Evolutionary conservation across 2,329 filamentous ascomycete species (phyloP).

Genomic region (Sporothrix luriei): DNA sequence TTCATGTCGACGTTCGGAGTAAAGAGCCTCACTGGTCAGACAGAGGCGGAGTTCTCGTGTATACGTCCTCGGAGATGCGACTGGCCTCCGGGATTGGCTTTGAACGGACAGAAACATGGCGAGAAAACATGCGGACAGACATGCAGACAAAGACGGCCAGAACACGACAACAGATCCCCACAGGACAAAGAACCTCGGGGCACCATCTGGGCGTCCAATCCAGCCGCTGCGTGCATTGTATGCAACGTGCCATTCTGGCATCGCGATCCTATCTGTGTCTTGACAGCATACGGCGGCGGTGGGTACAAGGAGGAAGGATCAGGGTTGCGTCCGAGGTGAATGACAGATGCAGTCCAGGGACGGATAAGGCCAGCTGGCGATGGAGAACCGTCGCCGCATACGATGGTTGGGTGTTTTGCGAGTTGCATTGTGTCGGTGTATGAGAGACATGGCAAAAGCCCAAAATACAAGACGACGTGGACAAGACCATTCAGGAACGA

Average conservation of each 20-base stretch:
- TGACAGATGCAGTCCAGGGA: neutral
- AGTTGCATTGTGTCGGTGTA: neutral
- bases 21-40: neutral
- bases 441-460: neutral
- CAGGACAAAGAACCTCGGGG: neutral
- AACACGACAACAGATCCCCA: neutral
- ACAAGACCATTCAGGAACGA: neutral
- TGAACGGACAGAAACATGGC: neutral
- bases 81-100: neutral
- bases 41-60: neutral
- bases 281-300: neutral
- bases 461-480: neutral
- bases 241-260: slow-evolving; percentile 21
- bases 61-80: slow-evolving; percentile 11
- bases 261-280: neutral
- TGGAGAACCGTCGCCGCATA: neutral
- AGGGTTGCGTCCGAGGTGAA: neutral
- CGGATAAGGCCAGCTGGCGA: slow-evolving; percentile 2
- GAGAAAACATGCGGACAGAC: neutral
- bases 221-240: slow-evolving; percentile 15
- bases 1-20: neutral
- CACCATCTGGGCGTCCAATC: neutral
- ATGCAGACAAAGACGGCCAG: neutral
- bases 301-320: neutral
- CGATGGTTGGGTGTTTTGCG: neutral